These are phyloP conservation scores for Mycena sp. DNA, from an alignment of 1,284 basidiomycete species.

Conservation along the genomic window DNA sequence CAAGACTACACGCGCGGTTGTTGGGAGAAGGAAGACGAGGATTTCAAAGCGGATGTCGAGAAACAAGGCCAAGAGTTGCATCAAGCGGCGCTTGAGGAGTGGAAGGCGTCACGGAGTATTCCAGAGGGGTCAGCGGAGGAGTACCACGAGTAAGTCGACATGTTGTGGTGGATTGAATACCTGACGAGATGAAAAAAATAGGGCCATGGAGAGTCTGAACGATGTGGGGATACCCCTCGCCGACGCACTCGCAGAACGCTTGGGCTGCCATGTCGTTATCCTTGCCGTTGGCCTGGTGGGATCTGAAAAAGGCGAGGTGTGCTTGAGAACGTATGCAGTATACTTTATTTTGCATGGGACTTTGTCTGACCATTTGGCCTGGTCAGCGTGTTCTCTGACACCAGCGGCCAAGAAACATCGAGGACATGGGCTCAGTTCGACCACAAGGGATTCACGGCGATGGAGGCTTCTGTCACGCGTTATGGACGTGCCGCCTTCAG, in stretches of 20 bases:
- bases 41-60: not conserved
- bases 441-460: not conserved
- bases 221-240: not conserved
- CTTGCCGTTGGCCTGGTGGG: not conserved
- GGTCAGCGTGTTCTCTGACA: not conserved
- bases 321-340: not conserved
- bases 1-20: not conserved
- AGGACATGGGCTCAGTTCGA: not conserved
- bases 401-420: not conserved
- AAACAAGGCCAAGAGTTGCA: not conserved
- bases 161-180: too few species aligned
- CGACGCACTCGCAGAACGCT: not conserved
- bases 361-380: too few species aligned
- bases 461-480: not conserved
- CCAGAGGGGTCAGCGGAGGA: not conserved
- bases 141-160: not conserved
- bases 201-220: not conserved
- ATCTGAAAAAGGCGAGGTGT: not conserved
- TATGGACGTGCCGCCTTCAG: not conserved
- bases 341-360: not conserved
- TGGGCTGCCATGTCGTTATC: not conserved
- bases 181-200: not conserved
- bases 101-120: not conserved
- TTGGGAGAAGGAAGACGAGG: constrained; percentile 9
- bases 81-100: not conserved